Conservation (phyloP, 306 rosid species). For the Gleditsia sinensis region DNA sequence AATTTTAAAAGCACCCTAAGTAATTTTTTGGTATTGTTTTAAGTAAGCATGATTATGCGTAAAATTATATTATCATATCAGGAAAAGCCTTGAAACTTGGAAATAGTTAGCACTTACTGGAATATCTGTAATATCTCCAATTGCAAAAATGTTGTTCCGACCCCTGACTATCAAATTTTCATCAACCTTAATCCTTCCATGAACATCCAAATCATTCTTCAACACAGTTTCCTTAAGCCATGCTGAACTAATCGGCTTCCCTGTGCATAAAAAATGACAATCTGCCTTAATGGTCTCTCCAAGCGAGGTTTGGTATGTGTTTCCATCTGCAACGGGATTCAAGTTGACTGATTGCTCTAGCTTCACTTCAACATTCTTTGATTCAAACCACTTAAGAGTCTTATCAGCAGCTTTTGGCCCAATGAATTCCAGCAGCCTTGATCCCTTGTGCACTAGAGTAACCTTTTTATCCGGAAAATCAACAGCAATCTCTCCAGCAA, state of each 20-base stretch:
- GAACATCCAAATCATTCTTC: slow-evolving; percentile 49
- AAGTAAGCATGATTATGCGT: not conserved
- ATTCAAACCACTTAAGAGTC: slow-evolving; percentile 59
- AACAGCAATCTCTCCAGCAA: slow-evolving; percentile 82
- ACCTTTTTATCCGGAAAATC: slow-evolving; percentile 70
- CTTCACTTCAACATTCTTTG: slow-evolving; percentile 67
- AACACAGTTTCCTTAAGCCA: slow-evolving; percentile 74
- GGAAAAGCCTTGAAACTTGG: slow-evolving; percentile 19
- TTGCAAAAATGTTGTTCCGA: slow-evolving; percentile 63
- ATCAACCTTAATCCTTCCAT: slow-evolving; percentile 75
- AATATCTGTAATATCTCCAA: slow-evolving; percentile 84
- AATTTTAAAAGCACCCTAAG: not conserved
- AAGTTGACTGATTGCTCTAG: slow-evolving; percentile 58
- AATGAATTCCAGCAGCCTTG: slow-evolving; percentile 74
- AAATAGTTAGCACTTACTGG: slow-evolving; percentile 51
- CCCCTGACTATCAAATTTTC: slow-evolving; percentile 63
- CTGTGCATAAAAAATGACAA: slow-evolving; percentile 69
- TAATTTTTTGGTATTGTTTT: slow-evolving; percentile 12
- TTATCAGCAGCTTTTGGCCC: slow-evolving; percentile 71
- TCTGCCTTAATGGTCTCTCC: slow-evolving; percentile 70
- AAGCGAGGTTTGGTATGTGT: slow-evolving; percentile 52
- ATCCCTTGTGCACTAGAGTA: slow-evolving; percentile 69
- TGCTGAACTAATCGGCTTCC: slow-evolving; percentile 54
- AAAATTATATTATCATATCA: slow-evolving; percentile 12
- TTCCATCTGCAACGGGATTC: slow-evolving; percentile 40